Evolutionary conservation across 768 basidiomycete species (phyloP), one percentile per base, ranked within the genome.

Genomic region (Tylopilus subfusipes): DNA sequence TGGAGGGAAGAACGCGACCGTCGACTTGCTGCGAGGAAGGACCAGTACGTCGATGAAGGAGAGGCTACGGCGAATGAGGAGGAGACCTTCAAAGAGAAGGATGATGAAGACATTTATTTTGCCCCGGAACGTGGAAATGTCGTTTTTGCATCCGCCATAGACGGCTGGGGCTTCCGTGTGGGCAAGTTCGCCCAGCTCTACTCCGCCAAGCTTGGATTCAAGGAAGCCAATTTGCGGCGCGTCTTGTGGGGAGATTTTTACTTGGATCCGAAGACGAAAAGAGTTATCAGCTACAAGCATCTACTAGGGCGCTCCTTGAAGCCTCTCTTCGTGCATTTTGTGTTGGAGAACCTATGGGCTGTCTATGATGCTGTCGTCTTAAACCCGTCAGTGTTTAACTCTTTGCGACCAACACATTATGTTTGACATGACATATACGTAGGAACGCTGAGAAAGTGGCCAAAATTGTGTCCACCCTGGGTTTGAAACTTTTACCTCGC

Each of bases 241-340:
- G 93, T 93, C 10, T 76, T 99, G 7, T 99, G 97, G 97, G 97
- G 97, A 4, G 97, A 98, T 71, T 98, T 86, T 68, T 99, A 89
- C 72, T 78, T 98, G 48, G 97, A 98, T 69, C 91, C 96, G 0
- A 98, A 98, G 75, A 89, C 89, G 42, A 98, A 97, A 72, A 81
- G 84, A 60, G 90, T 98, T 36, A 85, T 98, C 66, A 90, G 87
- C 62, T 78, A 93, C 70, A 95, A 93, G 72, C 90, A 95, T 71
- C 79, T 98, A 55, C 83, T 82, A 48, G 96, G 93, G 18, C 82
- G 93, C 40, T 79, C 82, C 46, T 72, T 98, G 68, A 98, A 98
- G 74, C 92, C 95, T 12, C 78, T 98, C 24, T 98, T 98, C 65
- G 97, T 98, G 13, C 95, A 98, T 73, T 96, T 98, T 61, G 88